phyloP scores from a whole-genome alignment of 441 rosid genomes.

The Populus hybrid region DNA sequence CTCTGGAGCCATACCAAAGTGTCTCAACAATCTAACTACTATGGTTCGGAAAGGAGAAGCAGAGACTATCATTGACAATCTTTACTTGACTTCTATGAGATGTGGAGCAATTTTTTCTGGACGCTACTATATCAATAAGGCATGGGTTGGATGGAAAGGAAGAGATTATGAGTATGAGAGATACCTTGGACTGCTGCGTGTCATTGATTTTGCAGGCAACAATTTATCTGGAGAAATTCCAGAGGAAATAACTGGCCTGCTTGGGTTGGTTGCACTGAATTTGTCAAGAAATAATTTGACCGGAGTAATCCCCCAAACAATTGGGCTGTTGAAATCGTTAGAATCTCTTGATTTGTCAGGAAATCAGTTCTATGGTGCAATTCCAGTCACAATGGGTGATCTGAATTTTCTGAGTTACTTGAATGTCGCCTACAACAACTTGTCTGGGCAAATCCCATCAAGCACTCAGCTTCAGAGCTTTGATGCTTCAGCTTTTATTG shows the following conservation, averaged over 20 bases:
- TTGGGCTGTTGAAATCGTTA: not conserved
- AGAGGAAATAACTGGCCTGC: not conserved
- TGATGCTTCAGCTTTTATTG: not conserved
- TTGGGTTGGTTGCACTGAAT: not conserved
- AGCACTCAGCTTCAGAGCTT: conserved; percentile 20
- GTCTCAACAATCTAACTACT: not conserved
- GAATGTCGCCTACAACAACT: conserved; percentile 14
- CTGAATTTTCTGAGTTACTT: conserved; percentile 1
- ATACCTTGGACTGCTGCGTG: conserved; percentile 1
- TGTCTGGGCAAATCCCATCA: conserved; percentile 19
- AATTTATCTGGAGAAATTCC: conserved; percentile 10
- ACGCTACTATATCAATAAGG: not conserved
- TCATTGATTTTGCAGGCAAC: conserved; percentile 9
- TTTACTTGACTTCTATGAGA: not conserved
- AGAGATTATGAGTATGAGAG: not conserved
- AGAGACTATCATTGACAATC: not conserved
- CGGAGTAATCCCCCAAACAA: conserved; percentile 3
- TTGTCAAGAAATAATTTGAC: conserved; percentile 9
- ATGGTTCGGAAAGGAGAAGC: not conserved
- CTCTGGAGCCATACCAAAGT: conserved; percentile 11
- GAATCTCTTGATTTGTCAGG: conserved; percentile 19
- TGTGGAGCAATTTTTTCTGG: not conserved
- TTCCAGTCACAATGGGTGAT: conserved; percentile 5
- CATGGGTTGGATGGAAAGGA: conserved; percentile 9
- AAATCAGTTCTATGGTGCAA: conserved; percentile 9